Conservation (phyloP, 2,329 filamentous ascomycete genomes). For the Atkinsonella texensis region DNA sequence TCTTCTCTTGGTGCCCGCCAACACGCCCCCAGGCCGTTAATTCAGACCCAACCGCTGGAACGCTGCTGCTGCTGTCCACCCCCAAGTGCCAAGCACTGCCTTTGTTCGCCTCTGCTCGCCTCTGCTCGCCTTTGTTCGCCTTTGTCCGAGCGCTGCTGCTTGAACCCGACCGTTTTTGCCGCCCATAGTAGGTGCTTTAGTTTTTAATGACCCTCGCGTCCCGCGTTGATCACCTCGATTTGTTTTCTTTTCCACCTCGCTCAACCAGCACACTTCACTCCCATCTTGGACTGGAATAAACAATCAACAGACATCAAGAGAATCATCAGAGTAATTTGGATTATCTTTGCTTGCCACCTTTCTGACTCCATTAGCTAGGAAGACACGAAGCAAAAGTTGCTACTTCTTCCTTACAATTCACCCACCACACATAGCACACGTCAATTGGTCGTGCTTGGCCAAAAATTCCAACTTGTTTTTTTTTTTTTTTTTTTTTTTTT, state of each 20-base stretch:
- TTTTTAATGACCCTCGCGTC: conserved; percentile 1
- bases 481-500: too few relatives aligned
- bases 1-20: background rate
- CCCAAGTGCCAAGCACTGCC: background rate
- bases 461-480: background rate
- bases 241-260: background rate
- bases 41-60: conserved; percentile 1
- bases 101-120: background rate
- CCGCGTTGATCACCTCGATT: background rate
- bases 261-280: background rate
- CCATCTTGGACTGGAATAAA: background rate
- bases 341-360: background rate
- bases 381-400: background rate
- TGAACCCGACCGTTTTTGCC: background rate
- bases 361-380: background rate
- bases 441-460: background rate
- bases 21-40: background rate
- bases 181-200: background rate
- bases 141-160: background rate
- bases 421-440: too few relatives aligned
- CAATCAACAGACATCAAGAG: background rate
- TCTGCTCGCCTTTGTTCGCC: too few relatives aligned
- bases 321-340: conserved; percentile 1
- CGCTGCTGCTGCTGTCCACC: background rate
- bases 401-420: background rate